Conservation (phyloP, 2,329 filamentous ascomycete genomes). For the Calonectria pteridis region DNA sequence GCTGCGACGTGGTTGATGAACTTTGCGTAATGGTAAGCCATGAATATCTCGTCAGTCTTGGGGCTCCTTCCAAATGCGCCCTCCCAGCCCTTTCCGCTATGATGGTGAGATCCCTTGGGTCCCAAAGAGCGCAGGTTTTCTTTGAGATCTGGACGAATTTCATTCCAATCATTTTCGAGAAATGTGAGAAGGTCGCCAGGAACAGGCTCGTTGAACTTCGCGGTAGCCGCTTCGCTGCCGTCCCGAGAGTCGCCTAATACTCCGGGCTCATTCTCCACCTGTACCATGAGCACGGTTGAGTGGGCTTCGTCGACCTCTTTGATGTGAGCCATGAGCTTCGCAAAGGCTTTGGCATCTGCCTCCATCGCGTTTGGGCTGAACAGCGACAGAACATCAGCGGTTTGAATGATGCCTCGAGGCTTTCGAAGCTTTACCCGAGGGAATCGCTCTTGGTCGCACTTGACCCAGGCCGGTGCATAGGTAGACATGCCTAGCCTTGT, state of each 20-base stretch:
- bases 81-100: conserved; percentile 38
- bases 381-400: conserved; percentile 45
- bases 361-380: conserved; percentile 24
- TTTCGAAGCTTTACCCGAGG: conserved; percentile 45
- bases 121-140: background rate
- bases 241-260: conserved; percentile 63
- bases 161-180: conserved; percentile 16
- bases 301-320: conserved; percentile 55
- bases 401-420: conserved; percentile 39
- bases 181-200: conserved; percentile 20
- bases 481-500: conserved; percentile 40
- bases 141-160: conserved; percentile 19
- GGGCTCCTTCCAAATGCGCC: conserved; percentile 44
- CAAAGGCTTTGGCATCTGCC: conserved; percentile 43
- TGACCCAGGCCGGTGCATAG: conserved; percentile 45
- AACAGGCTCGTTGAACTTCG: conserved; percentile 27
- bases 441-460: conserved; percentile 42
- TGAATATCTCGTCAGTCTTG: conserved; percentile 44
- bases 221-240: conserved; percentile 51
- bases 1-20: conserved; percentile 44
- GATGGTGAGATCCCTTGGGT: background rate
- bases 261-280: conserved; percentile 65
- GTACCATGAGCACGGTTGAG: conserved; percentile 63
- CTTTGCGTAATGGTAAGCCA: conserved; percentile 45
- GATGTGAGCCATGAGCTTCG: conserved; percentile 45